phyloP scores from a whole-genome alignment of 257 asterid genomes.

The Solanum rostratum region DNA sequence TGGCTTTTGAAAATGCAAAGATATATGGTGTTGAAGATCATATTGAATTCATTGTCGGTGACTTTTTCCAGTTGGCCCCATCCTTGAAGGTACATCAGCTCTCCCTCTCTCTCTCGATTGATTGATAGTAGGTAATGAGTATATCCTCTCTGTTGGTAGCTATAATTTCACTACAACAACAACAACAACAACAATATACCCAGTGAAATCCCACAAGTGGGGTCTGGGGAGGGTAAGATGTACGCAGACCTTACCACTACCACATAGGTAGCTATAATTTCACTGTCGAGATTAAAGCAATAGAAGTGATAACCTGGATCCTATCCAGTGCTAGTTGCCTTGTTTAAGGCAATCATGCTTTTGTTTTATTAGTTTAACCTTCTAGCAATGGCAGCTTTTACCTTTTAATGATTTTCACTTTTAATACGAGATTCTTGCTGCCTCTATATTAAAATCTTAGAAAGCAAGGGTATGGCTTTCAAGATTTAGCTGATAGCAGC shows the following conservation, averaged over 20 bases:
- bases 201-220: too few species aligned
- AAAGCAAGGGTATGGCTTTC: not conserved
- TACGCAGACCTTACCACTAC: too few species aligned
- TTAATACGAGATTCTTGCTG: not conserved
- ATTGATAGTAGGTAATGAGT: not conserved
- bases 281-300: not conserved
- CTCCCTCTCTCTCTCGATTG: not conserved
- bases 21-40: constrained; percentile 73
- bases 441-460: not conserved
- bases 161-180: not conserved
- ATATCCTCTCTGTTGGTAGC: not conserved
- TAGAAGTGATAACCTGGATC: not conserved
- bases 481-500: not conserved
- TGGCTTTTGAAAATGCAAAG: constrained; percentile 67
- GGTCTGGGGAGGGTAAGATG: too few species aligned
- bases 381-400: not conserved
- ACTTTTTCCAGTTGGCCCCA: constrained; percentile 79
- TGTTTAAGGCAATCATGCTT: not conserved
- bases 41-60: constrained; percentile 76
- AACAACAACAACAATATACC: too few species aligned
- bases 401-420: not conserved
- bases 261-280: not conserved
- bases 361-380: not conserved
- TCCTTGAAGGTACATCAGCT: constrained; percentile 43
- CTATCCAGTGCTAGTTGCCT: not conserved